Evolutionary conservation across 2,329 filamentous ascomycete genomes (phyloP).

Genomic region (Trichoderma sp.): DNA sequence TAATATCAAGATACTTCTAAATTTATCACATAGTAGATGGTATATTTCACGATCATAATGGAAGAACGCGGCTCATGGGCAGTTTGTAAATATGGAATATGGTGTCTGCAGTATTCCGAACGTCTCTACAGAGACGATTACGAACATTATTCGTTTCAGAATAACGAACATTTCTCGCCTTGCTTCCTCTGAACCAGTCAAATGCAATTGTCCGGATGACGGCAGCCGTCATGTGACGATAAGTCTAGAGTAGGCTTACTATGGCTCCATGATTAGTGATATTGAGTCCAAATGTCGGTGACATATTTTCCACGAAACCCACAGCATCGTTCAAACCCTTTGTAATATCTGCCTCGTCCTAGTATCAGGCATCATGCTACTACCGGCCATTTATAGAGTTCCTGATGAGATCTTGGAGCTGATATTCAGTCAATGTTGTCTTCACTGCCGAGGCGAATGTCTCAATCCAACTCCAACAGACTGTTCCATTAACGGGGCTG

Average conservation of each 20-base stretch:
- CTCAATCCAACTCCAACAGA: not conserved
- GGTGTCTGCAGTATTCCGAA: too few relatives aligned
- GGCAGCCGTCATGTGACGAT: not conserved
- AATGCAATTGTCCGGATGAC: too few relatives aligned
- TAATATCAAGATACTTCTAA: too few relatives aligned
- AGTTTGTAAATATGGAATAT: too few relatives aligned
- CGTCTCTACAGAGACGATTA: too few relatives aligned
- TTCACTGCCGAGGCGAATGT: not conserved
- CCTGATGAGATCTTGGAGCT: not conserved
- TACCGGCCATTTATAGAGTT: not conserved
- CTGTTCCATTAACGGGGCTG: not conserved
- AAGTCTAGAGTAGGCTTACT: fast-evolving
- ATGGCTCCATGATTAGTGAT: not conserved
- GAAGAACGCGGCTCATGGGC: too few relatives aligned
- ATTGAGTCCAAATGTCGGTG: not conserved
- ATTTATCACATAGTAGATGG: too few relatives aligned
- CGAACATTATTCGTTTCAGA: too few relatives aligned
- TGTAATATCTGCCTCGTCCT: not conserved
- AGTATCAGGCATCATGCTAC: not conserved
- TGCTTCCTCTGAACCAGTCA: too few relatives aligned
- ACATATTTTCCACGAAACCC: not conserved
- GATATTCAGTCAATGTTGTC: not conserved
- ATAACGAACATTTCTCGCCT: too few relatives aligned
- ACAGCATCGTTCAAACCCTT: not conserved
- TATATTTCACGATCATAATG: too few relatives aligned